Conservation (phyloP, 2,329 filamentous ascomycete species). For the Aaosphaeria pasadenensis region DNA sequence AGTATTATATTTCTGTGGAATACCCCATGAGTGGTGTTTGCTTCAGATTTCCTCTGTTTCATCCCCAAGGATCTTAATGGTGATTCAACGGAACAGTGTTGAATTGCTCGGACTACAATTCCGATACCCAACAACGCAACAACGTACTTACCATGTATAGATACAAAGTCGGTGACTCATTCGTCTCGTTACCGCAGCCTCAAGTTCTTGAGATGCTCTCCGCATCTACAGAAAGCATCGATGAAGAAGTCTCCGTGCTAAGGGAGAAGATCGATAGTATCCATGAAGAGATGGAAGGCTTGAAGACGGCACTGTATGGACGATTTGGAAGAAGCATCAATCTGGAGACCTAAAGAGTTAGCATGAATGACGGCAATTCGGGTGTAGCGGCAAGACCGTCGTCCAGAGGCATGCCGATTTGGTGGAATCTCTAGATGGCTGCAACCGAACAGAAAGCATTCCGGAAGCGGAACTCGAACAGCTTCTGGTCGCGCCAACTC, state of each 20-base stretch:
- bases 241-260: slow-evolving; percentile 69
- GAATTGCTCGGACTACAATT: too few relatives aligned
- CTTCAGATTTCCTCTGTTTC: background rate
- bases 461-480: too few relatives aligned
- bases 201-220: slow-evolving; percentile 85
- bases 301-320: slow-evolving; percentile 92
- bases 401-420: too few relatives aligned
- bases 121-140: too few relatives aligned
- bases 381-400: too few relatives aligned
- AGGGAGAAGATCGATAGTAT: slow-evolving; percentile 74
- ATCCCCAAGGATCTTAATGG: background rate
- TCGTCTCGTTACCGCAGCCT: slow-evolving; percentile 78
- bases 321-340: slow-evolving; percentile 97
- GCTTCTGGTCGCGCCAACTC: too few relatives aligned
- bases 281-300: slow-evolving; percentile 80
- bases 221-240: slow-evolving; percentile 67
- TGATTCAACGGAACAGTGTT: too few relatives aligned
- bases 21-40: too few relatives aligned
- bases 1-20: slow-evolving; percentile 32
- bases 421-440: too few relatives aligned
- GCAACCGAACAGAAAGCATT: too few relatives aligned
- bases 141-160: slow-evolving; percentile 45
- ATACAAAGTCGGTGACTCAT: slow-evolving; percentile 95
- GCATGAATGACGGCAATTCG: too few relatives aligned
- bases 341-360: slow-evolving; percentile 65